Evolutionary conservation across 2,329 filamentous ascomycete species (phyloP).

Genomic region (Fusarium floridanum): DNA sequence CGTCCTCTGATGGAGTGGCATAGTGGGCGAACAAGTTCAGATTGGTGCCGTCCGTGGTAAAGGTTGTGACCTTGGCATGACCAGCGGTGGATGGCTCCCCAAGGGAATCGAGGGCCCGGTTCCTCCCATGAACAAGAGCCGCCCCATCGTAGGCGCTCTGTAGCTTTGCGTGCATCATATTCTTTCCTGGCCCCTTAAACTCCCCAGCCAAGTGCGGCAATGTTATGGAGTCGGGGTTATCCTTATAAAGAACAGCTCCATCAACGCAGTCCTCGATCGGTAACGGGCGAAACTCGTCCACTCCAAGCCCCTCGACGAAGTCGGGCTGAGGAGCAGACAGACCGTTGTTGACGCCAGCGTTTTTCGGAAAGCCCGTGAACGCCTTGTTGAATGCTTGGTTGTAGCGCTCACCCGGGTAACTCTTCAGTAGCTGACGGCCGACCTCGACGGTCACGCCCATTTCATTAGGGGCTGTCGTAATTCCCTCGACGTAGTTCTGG

Average conservation of each 20-base stretch:
- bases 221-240: constrained; percentile 35
- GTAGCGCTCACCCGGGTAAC: constrained; percentile 11
- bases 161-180: constrained; percentile 30
- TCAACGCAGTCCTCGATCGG: constrained; percentile 20
- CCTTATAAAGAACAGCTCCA: constrained; percentile 38
- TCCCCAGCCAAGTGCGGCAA: constrained; percentile 48
- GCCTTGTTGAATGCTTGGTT: constrained; percentile 2
- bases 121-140: constrained; percentile 46
- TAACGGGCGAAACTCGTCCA: constrained; percentile 12
- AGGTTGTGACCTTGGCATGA: constrained; percentile 43
- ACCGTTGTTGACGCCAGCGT: constrained; percentile 46
- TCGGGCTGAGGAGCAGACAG: constrained; percentile 47
- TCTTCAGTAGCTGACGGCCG: constrained; percentile 29
- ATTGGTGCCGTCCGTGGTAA: constrained; percentile 44
- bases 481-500: background rate
- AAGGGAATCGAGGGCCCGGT: constrained; percentile 40
- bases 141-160: constrained; percentile 45
- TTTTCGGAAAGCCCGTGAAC: constrained; percentile 39
- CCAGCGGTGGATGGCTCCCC: constrained; percentile 30
- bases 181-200: constrained; percentile 27
- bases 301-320: constrained; percentile 43
- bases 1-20: constrained; percentile 24
- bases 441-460: background rate
- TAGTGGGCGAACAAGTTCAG: constrained; percentile 48
- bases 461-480: background rate